Conservation (phyloP, 441 rosid genomes). For the Mallotus japonicus region DNA sequence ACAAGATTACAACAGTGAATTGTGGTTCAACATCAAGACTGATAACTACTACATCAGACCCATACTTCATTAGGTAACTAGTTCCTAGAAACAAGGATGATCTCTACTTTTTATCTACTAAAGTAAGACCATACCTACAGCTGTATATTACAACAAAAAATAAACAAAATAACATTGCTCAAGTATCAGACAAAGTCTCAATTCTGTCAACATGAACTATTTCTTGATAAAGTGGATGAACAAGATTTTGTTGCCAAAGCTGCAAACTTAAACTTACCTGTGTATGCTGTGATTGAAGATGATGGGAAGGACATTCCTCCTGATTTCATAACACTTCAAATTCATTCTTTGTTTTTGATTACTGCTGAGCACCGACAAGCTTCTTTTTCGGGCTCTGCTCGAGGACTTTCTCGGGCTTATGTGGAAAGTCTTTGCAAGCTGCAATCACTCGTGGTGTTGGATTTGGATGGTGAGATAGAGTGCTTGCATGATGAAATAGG, state of each 20-base stretch:
- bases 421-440: slow-evolving; percentile 17
- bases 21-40: not conserved
- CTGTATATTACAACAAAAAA: too few species aligned
- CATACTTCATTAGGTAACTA: too few species aligned
- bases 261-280: slow-evolving; percentile 1
- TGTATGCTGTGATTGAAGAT: slow-evolving; percentile 10
- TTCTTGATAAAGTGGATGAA: slow-evolving; percentile 1
- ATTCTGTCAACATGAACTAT: not conserved
- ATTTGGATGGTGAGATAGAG: slow-evolving; percentile 17
- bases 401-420: slow-evolving; percentile 14
- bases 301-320: slow-evolving; percentile 21
- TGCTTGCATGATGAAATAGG: slow-evolving; percentile 20
- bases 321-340: not conserved
- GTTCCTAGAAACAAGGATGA: too few species aligned
- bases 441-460: slow-evolving; percentile 16
- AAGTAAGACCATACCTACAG: too few species aligned
- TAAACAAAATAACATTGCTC: too few species aligned
- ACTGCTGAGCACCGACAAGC: not conserved
- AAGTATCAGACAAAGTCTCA: too few species aligned
- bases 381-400: not conserved
- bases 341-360: slow-evolving; percentile 17
- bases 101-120: too few species aligned
- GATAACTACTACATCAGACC: too few species aligned
- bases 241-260: slow-evolving; percentile 10
- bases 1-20: not conserved